Percentiles rank a stretch among this genome's conserved stretches.
phyloP scores from a whole-genome alignment of 805 yeast species.

The Groenewaldozyma salmanticensis region DNA sequence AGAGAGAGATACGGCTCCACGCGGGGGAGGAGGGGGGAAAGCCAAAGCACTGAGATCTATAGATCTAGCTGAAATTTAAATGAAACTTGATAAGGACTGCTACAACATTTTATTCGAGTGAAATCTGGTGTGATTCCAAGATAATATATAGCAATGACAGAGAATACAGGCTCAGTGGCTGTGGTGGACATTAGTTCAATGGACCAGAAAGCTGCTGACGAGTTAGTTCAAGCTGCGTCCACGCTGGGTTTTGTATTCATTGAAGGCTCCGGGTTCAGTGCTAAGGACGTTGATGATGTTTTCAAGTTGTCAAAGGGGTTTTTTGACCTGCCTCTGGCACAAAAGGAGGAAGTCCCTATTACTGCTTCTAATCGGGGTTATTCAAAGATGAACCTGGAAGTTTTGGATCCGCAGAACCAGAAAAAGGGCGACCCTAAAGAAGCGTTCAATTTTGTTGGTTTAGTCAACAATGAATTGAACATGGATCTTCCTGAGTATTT shows the following conservation, averaged over 20 bases:
- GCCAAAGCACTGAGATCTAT: no score
- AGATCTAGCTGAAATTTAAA: no score
- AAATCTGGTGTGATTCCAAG: no score
- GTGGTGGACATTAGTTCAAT: conserved; percentile 43
- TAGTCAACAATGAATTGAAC: conserved; percentile 37
- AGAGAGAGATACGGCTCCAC: no score
- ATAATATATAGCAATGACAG: no score
- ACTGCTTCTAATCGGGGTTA: conserved; percentile 53
- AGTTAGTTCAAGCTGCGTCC: conserved; percentile 49
- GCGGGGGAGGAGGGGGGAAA: no score
- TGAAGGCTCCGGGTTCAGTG: conserved; percentile 57
- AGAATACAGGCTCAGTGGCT: no score
- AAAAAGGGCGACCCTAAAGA: conserved; percentile 35
- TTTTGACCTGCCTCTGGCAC: conserved; percentile 42
- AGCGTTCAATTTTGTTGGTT: conserved; percentile 55
- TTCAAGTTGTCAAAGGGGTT: conserved; percentile 43
- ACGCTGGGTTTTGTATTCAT: conserved; percentile 56
- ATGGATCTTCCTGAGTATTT: conserved; percentile 46
- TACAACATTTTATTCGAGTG: no score
- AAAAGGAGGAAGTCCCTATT: conserved; percentile 43
- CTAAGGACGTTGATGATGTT: conserved; percentile 41
- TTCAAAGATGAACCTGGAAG: conserved; percentile 46
- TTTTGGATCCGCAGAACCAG: conserved; percentile 30
- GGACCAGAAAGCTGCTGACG: conserved; percentile 25
- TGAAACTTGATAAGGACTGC: no score